Evolutionary conservation across 2,329 filamentous ascomycete genomes (phyloP).

Genomic region (Colletotrichum gloeosporioides): DNA sequence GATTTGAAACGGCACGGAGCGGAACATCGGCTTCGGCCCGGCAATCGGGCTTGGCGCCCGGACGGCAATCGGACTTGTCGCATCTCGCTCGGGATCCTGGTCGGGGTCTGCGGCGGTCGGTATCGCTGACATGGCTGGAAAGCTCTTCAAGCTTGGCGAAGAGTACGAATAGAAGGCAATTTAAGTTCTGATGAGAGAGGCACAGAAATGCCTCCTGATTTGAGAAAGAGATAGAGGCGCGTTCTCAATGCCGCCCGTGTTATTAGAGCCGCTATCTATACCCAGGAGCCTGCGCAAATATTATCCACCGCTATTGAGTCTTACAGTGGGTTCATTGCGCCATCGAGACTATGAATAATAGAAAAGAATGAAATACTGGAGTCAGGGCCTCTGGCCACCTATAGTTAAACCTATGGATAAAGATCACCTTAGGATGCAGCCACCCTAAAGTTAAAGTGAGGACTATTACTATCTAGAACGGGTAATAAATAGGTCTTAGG

Average conservation of each 20-base stretch:
- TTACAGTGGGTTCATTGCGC: slow-evolving; percentile 36
- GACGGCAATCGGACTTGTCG: not conserved
- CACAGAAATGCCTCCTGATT: not conserved
- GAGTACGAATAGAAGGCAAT: not conserved
- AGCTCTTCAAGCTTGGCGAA: not conserved
- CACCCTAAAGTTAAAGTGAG: too few relatives aligned
- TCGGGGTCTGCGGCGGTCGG: not conserved
- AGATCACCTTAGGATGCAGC: too few relatives aligned
- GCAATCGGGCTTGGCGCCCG: not conserved
- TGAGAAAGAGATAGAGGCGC: not conserved
- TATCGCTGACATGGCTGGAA: not conserved
- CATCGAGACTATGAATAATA: slow-evolving; percentile 5
- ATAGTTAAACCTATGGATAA: not conserved
- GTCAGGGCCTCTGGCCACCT: not conserved
- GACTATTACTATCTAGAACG: too few relatives aligned
- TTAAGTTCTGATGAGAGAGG: not conserved
- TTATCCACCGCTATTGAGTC: slow-evolving; percentile 20
- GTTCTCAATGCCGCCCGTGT: too few relatives aligned
- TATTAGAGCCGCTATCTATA: not conserved
- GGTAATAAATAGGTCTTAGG: too few relatives aligned
- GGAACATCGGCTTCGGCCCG: not conserved
- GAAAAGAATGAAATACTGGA: not conserved
- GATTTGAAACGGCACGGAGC: slow-evolving; percentile 8
- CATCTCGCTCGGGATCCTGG: not conserved
- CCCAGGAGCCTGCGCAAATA: not conserved